Evolutionary conservation across 805 yeast species (phyloP).

Genomic region (Metschnikowia aberdeeniae): DNA sequence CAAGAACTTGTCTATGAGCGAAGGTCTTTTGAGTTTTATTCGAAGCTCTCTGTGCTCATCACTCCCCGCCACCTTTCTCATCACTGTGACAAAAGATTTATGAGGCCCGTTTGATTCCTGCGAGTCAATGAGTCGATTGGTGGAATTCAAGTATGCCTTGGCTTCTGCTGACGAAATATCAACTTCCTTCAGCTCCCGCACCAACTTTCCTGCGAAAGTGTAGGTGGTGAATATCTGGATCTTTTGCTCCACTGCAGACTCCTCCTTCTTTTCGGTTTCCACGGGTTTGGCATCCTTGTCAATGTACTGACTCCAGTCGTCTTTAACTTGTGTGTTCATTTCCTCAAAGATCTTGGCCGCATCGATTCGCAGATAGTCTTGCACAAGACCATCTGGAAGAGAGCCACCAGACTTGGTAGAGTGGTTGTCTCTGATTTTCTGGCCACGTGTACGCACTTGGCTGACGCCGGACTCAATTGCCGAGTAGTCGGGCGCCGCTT

Average conservation of each 20-base stretch:
- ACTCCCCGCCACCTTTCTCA: constrained; percentile 29
- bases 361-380: constrained; percentile 23
- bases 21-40: constrained; percentile 66
- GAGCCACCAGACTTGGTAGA: constrained; percentile 1
- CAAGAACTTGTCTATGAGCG: constrained; percentile 72
- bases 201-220: constrained; percentile 83
- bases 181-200: constrained; percentile 76
- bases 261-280: not conserved
- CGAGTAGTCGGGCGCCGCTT: constrained; percentile 36
- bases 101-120: constrained; percentile 9
- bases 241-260: constrained; percentile 20
- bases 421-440: constrained; percentile 41
- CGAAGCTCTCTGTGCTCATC: constrained; percentile 34
- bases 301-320: constrained; percentile 16
- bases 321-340: constrained; percentile 6
- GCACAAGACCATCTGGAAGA: constrained; percentile 10
- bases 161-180: constrained; percentile 81
- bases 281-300: constrained; percentile 7
- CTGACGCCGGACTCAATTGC: constrained; percentile 52
- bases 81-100: constrained; percentile 31
- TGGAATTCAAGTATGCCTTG: constrained; percentile 65
- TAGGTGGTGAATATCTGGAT: constrained; percentile 73
- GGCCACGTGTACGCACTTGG: constrained; percentile 66
- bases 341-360: constrained; percentile 31
- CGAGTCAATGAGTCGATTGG: constrained; percentile 29